Conservation (phyloP, 1,284 basidiomycete genomes). For the Ceratorhiza oryzae-sativae region DNA sequence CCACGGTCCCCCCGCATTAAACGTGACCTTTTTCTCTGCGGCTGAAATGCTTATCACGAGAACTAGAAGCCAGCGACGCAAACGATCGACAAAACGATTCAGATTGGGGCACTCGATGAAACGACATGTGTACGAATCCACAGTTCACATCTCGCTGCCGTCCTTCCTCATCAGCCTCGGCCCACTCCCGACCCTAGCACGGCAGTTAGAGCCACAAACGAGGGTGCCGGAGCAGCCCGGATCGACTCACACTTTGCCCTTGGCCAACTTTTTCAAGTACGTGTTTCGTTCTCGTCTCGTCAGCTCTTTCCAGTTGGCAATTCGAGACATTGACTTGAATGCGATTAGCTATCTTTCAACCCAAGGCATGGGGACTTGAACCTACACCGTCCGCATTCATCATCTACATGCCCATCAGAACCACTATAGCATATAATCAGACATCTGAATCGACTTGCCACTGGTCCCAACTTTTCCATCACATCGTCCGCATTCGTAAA, state of each 20-base stretch:
- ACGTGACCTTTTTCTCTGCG: neutral
- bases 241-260: slow-evolving; percentile 11
- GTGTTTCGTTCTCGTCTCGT: slow-evolving; percentile 30
- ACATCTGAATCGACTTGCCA: slow-evolving; percentile 1
- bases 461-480: slow-evolving; percentile 30
- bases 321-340: slow-evolving; percentile 23
- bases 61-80: neutral
- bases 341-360: neutral
- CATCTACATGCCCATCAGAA: neutral
- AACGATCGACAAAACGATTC: neutral
- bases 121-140: neutral
- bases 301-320: slow-evolving; percentile 32
- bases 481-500: slow-evolving; percentile 37
- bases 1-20: neutral
- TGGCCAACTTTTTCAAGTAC: slow-evolving; percentile 33
- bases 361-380: too few species aligned
- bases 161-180: slow-evolving; percentile 21
- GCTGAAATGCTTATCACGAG: neutral
- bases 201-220: neutral
- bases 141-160: slow-evolving; percentile 14
- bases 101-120: neutral
- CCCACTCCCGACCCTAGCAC: slow-evolving; percentile 1
- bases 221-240: neutral
- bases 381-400: slow-evolving; percentile 22
- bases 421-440: neutral